Evolutionary conservation across 192 early-diverging fungal species (phyloP).

Genomic region (Backusella morwellensis): DNA sequence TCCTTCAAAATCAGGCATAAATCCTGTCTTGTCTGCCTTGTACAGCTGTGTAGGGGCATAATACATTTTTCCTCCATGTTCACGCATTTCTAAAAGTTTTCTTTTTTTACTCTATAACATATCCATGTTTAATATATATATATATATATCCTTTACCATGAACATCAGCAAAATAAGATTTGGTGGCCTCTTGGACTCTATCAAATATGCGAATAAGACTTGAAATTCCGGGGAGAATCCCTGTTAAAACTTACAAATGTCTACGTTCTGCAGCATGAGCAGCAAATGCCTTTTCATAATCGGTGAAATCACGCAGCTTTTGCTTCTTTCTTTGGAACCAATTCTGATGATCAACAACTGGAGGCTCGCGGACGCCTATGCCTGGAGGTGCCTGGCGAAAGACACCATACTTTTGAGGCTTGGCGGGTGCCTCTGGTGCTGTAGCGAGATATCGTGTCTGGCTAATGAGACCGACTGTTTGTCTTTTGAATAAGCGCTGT

Average conservation of each 20-base stretch:
- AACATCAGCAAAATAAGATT: slow-evolving; percentile 32
- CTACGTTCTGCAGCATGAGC: slow-evolving; percentile 46
- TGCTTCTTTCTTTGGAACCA: slow-evolving; percentile 30
- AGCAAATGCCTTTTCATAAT: slow-evolving; percentile 44
- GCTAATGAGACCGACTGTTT: neutral
- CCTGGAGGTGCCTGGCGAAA: slow-evolving; percentile 24
- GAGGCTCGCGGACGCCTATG: slow-evolving; percentile 29
- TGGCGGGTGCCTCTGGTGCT: neutral
- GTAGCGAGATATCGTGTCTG: neutral
- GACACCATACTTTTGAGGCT: neutral
- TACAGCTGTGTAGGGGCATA: slow-evolving; percentile 41
- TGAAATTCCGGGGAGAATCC: neutral
- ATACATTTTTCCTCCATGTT: slow-evolving; percentile 50
- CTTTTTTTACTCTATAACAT: too few relatives aligned
- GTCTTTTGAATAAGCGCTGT: neutral
- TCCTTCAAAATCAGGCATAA: slow-evolving; percentile 54
- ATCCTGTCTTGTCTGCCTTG: slow-evolving; percentile 48
- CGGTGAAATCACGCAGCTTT: slow-evolving; percentile 46
- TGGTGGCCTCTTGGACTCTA: slow-evolving; percentile 20
- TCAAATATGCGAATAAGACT: neutral
- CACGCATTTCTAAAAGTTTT: slow-evolving; percentile 34
- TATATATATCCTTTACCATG: slow-evolving; percentile 13
- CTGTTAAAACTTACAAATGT: slow-evolving; percentile 38
- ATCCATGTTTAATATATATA: too few relatives aligned
- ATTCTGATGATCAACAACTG: slow-evolving; percentile 21